Evolutionary conservation across 1,284 basidiomycete genomes (phyloP), one percentile per base, ranked within the genome.

Genomic region (Testicularia cyperi): DNA sequence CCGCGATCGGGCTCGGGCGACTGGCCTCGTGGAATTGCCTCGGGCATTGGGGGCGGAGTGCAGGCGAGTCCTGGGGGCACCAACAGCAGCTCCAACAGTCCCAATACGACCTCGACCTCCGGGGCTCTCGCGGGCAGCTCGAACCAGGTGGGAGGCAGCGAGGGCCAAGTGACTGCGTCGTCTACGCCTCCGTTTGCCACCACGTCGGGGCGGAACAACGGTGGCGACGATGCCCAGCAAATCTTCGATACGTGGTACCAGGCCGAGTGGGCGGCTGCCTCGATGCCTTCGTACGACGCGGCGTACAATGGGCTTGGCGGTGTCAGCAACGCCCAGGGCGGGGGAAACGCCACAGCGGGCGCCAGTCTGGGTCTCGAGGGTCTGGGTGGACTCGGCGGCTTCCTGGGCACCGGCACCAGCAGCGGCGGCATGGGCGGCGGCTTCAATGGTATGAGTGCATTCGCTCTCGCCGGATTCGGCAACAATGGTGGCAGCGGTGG

Each of bases 191-290:
- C 43, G 16, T 22, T 39, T 10, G 44, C 44, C 1, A 20, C 48
- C 28, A 40, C 34, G 22, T n/a, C n/a, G n/a, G n/a, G n/a, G n/a
- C n/a, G n/a, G n/a, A 22, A 39, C 13, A 55, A 58, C 23, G 44
- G 52, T 9, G 52, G 47, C 12, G 57, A 65, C 15, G 57, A 65
- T 25, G 63, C 63, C n/a, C 63, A 65, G 36, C 45, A 56, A 14
- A 49, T 65, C 42, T 65, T 65, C 20, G 63, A 65, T 15, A 44
- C 51, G 7, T 65, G 63, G 63, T 62, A 65, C 29, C 51, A 55
- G 21, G 63, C 63, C 29, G 63, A 65, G n/a, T 60, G 60, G 48
- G 63, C 63, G 28, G 40, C 57, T 7, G 57, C 60, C 18, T 57
- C 60, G 2, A 53, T 63, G 60, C 60, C 60, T 1, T 57, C 48